A percentile compares a stretch with the other conserved stretches of the same genome.
Conservation (phyloP, 148 eudicot species). For the Fagopyrum esculentum region DNA sequence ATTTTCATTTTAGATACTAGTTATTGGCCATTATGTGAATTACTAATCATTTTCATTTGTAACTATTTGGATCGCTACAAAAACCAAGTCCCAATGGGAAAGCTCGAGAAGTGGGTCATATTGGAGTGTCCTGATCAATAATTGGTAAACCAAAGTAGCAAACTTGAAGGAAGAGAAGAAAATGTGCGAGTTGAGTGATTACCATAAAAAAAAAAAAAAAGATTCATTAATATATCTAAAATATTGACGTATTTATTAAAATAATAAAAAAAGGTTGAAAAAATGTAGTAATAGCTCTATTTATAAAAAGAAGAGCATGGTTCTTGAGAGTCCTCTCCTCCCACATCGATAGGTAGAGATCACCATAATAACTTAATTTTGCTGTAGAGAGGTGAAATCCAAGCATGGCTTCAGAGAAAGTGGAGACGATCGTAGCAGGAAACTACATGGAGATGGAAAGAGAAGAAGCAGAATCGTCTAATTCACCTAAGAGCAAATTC, state of each 20-base stretch:
- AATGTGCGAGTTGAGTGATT: not conserved
- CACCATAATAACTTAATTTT: not conserved
- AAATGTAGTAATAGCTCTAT: constrained; percentile 10
- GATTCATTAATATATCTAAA: too few species aligned
- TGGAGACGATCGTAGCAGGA: constrained; percentile 69
- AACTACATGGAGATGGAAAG: constrained; percentile 80
- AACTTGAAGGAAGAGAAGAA: not conserved
- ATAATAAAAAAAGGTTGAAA: not conserved
- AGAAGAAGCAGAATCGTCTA: constrained; percentile 30
- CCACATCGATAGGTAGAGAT: not conserved
- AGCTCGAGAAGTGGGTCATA: not conserved
- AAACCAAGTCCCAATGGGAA: not conserved
- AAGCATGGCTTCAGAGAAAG: constrained; percentile 65
- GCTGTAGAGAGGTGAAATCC: not conserved
- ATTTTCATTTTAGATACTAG: too few species aligned
- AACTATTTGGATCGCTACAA: not conserved
- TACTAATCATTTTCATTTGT: not conserved
- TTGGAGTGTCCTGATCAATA: not conserved
- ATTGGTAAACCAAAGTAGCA: not conserved
- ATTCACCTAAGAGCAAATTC: constrained; percentile 32
- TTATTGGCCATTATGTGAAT: not conserved
- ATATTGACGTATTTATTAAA: too few species aligned
- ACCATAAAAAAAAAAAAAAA: not conserved
- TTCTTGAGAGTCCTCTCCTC: not conserved
- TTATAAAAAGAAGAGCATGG: constrained; percentile 11